phyloP scores from a whole-genome alignment of 169 alveolate species.

The Plasmodium blacklocki region DNA sequence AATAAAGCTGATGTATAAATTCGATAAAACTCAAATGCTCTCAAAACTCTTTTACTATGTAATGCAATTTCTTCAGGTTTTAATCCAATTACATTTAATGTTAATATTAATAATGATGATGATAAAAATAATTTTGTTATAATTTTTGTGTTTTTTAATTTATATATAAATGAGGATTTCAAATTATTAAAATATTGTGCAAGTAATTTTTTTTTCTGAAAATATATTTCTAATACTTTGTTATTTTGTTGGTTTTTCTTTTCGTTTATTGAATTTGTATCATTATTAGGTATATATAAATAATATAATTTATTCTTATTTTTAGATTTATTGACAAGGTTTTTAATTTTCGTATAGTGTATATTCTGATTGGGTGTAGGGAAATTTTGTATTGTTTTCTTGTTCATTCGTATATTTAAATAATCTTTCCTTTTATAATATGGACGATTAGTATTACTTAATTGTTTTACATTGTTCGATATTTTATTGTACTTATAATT shows the following conservation, averaged over 20 bases:
- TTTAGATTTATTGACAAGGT: slow-evolving; percentile 26
- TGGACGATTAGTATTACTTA: slow-evolving; percentile 13
- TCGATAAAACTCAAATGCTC: slow-evolving; percentile 73
- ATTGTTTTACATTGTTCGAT: background rate
- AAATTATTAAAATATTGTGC: slow-evolving; percentile 30
- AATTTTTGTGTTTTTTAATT: slow-evolving; percentile 39
- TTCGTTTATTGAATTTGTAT: background rate
- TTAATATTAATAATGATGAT: slow-evolving; percentile 30
- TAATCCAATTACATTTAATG: slow-evolving; percentile 47
- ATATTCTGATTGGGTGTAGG: slow-evolving; percentile 15
- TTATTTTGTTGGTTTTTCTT: slow-evolving; percentile 25
- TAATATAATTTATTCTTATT: slow-evolving; percentile 50
- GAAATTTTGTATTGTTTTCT: slow-evolving; percentile 9
- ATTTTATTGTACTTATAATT: slow-evolving; percentile 6
- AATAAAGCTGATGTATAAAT: slow-evolving; percentile 69
- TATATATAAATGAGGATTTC: slow-evolving; percentile 46
- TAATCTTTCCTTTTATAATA: slow-evolving; percentile 25
- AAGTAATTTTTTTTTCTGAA: slow-evolving; percentile 15
- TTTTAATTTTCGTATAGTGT: slow-evolving; percentile 30
- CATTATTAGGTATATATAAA: slow-evolving; percentile 47
- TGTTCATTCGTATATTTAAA: slow-evolving; percentile 46
- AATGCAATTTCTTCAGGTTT: slow-evolving; percentile 74
- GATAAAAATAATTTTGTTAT: slow-evolving; percentile 51
- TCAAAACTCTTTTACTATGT: slow-evolving; percentile 60
- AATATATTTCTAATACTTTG: slow-evolving; percentile 18